Evolutionary conservation across 1,284 basidiomycete species (phyloP).

Genomic region (Taiwanofungus camphoratus): DNA sequence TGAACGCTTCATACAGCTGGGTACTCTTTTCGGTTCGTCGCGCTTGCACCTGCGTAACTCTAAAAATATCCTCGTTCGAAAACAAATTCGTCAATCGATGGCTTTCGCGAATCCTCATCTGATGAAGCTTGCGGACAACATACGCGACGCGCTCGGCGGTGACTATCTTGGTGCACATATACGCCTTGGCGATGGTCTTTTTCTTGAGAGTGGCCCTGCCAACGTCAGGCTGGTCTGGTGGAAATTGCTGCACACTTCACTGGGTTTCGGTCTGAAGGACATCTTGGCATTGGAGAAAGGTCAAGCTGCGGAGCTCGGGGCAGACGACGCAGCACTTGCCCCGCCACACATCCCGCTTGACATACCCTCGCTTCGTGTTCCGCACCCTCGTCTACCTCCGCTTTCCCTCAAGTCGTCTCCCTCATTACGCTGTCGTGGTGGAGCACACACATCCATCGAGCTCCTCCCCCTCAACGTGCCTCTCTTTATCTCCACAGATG

Average conservation of each 20-base stretch:
- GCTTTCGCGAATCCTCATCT: slow-evolving; percentile 45
- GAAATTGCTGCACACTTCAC: slow-evolving; percentile 42
- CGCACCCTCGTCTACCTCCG: slow-evolving; percentile 19
- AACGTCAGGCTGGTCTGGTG: slow-evolving; percentile 52
- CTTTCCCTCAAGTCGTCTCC: slow-evolving; percentile 17
- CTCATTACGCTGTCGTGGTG: slow-evolving; percentile 28
- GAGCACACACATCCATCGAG: slow-evolving; percentile 26
- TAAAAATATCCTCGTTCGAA: slow-evolving; percentile 36
- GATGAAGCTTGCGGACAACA: slow-evolving; percentile 32
- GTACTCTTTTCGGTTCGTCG: slow-evolving; percentile 65
- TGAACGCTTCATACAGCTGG: slow-evolving; percentile 52
- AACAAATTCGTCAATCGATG: slow-evolving; percentile 47
- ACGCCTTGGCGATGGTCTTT: slow-evolving; percentile 61
- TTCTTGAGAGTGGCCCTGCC: slow-evolving; percentile 35
- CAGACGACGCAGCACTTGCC: slow-evolving; percentile 9
- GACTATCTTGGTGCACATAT: slow-evolving; percentile 60
- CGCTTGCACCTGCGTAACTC: slow-evolving; percentile 46
- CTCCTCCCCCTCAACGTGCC: slow-evolving; percentile 50
- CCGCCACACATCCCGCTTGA: slow-evolving; percentile 17
- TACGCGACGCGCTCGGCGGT: slow-evolving; percentile 42
- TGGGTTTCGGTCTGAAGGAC: slow-evolving; percentile 35
- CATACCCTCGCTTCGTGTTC: slow-evolving; percentile 17
- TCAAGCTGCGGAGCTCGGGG: not conserved
- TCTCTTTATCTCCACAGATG: slow-evolving; percentile 70
- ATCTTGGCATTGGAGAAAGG: slow-evolving; percentile 35